phyloP scores from a whole-genome alignment of 768 basidiomycete species.

The Leccinum disarticulatum region DNA sequence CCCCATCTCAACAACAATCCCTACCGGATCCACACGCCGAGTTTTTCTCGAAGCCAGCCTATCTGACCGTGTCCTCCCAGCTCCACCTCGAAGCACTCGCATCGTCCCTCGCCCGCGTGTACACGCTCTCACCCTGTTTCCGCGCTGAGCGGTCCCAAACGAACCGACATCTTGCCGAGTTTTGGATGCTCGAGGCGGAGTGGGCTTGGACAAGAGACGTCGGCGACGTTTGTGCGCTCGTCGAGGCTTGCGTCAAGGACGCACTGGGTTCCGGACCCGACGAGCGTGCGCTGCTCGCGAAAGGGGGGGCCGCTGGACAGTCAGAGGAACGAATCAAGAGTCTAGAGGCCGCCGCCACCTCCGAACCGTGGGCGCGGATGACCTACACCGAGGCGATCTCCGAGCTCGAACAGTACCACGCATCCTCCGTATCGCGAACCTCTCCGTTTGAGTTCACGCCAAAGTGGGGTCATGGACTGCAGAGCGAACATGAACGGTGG shows the following conservation, averaged over 20 bases:
- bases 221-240: constrained; percentile 51
- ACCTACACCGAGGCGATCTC: constrained; percentile 76
- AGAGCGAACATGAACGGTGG: constrained; percentile 93
- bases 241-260: constrained; percentile 53
- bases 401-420: constrained; percentile 45
- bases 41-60: constrained; percentile 76
- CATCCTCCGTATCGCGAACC: constrained; percentile 22
- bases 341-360: constrained; percentile 38
- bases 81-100: constrained; percentile 91
- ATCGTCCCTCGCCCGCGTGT: constrained; percentile 75
- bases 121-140: constrained; percentile 92
- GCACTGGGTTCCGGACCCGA: constrained; percentile 36
- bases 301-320: constrained; percentile 33
- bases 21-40: constrained; percentile 34
- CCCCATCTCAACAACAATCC: constrained; percentile 3
- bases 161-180: constrained; percentile 91
- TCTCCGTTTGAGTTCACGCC: constrained; percentile 55
- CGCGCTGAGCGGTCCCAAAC: constrained; percentile 90
- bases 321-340: constrained; percentile 31
- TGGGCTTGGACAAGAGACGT: constrained; percentile 61
- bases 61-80: constrained; percentile 94
- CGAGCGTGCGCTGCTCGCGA: constrained; percentile 34
- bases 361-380: constrained; percentile 63
- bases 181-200: constrained; percentile 99
- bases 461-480: constrained; percentile 67